Percentiles rank a stretch among this genome's conserved stretches.
phyloP scores from a whole-genome alignment of 2,329 filamentous ascomycete species.

The Colletotrichum tanaceti region DNA sequence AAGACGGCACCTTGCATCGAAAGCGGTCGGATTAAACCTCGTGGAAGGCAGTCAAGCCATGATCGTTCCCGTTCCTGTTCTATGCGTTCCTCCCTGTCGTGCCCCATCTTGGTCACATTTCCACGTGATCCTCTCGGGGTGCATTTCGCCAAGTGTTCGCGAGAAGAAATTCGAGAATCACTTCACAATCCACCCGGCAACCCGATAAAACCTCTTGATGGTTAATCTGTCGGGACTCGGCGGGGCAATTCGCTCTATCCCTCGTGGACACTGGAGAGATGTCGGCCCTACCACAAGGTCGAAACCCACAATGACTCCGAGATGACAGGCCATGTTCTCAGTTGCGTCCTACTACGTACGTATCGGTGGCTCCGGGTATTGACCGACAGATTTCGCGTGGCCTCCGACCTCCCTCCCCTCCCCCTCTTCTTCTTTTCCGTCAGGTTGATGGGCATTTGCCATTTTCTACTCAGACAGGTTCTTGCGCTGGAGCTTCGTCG shows the following conservation, averaged over 20 bases:
- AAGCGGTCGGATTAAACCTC: constrained; percentile 8
- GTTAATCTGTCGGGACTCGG: neutral
- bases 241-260: constrained; percentile 24
- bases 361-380: constrained; percentile 33
- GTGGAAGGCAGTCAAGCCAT: neutral
- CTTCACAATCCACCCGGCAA: constrained; percentile 18
- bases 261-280: constrained; percentile 37
- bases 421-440: neutral
- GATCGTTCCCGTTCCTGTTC: neutral
- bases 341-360: constrained; percentile 28
- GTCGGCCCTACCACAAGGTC: constrained; percentile 35
- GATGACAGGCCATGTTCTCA: constrained; percentile 28
- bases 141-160: constrained; percentile 10
- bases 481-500: no score
- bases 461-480: no score
- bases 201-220: constrained; percentile 11
- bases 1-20: neutral
- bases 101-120: neutral
- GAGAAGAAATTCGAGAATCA: constrained; percentile 3
- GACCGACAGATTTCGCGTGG: constrained; percentile 28
- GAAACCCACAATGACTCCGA: constrained; percentile 39
- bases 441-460: neutral
- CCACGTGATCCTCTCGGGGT: constrained; percentile 11
- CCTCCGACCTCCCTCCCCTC: neutral
- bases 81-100: neutral